Conservation (phyloP, 2,329 filamentous ascomycete species). For the Sphaerulina musiva region DNA sequence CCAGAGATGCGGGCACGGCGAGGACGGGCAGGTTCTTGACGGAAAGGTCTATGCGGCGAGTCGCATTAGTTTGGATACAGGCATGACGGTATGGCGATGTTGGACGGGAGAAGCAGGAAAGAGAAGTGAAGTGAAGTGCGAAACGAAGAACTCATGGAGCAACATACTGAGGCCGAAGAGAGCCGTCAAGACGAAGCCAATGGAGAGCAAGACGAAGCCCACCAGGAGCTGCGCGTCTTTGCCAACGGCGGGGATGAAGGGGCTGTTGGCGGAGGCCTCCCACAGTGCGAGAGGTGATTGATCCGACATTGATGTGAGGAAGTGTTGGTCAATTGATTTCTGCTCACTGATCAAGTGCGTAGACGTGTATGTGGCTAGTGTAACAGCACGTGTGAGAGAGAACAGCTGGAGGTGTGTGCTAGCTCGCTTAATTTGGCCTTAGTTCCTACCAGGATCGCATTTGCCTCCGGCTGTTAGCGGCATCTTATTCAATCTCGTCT, state of each 20-base stretch:
- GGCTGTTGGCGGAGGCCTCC: constrained; percentile 83
- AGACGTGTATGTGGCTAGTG: not conserved
- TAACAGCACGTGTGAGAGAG: not conserved
- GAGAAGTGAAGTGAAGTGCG: constrained; percentile 17
- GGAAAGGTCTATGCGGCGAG: constrained; percentile 62
- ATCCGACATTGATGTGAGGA: constrained; percentile 54
- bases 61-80: constrained; percentile 2
- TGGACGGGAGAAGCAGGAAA: too few species aligned
- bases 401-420: constrained; percentile 5
- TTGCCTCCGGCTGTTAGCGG: not conserved
- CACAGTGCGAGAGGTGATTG: constrained; percentile 78
- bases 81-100: too few species aligned
- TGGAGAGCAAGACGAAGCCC: constrained; percentile 66
- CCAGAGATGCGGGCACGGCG: constrained; percentile 78
- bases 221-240: constrained; percentile 81
- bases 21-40: constrained; percentile 68
- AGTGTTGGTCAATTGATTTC: not conserved
- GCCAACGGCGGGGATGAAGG: constrained; percentile 70
- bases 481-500: not conserved
- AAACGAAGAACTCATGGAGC: constrained; percentile 12
- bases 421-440: constrained; percentile 1
- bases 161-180: constrained; percentile 79
- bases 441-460: constrained; percentile 2
- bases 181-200: constrained; percentile 64
- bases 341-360: not conserved